These are phyloP conservation scores for Acanthamoeba sp. DNA, from an alignment of 208 protist genomes.

Conservation along the genomic window DNA sequence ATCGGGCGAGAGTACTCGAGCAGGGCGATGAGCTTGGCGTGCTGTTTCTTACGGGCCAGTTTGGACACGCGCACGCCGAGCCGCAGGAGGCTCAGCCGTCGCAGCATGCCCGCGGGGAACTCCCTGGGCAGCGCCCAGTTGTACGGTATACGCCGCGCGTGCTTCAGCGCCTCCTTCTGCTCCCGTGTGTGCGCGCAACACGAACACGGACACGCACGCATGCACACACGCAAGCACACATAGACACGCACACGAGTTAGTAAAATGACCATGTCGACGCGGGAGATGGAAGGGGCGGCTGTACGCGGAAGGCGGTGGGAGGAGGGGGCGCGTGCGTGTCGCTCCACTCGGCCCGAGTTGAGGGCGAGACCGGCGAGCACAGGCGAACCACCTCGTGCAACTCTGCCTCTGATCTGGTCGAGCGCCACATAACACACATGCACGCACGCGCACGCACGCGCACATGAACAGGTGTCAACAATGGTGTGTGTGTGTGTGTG, in stretches of 20 bases:
- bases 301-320: neutral
- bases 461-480: too few species aligned
- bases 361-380: neutral
- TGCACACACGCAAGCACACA: neutral
- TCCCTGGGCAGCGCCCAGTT: constrained; percentile 31
- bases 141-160: constrained; percentile 24
- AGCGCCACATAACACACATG: too few species aligned
- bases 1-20: neutral
- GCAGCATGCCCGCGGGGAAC: neutral
- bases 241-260: neutral
- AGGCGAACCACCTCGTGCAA: neutral
- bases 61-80: neutral
- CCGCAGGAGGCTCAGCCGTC: neutral
- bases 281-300: neutral
- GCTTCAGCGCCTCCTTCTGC: constrained; percentile 24
- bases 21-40: constrained; percentile 13
- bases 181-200: neutral
- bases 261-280: neutral
- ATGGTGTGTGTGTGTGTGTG: neutral
- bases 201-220: neutral
- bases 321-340: neutral
- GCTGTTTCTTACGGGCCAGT: constrained; percentile 38
- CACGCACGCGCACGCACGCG: too few species aligned
- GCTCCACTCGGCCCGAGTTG: neutral
- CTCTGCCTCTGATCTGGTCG: neutral